phyloP scores from a whole-genome alignment of 2,329 filamentous ascomycete genomes.

The Rhexocercosporidium sp. region DNA sequence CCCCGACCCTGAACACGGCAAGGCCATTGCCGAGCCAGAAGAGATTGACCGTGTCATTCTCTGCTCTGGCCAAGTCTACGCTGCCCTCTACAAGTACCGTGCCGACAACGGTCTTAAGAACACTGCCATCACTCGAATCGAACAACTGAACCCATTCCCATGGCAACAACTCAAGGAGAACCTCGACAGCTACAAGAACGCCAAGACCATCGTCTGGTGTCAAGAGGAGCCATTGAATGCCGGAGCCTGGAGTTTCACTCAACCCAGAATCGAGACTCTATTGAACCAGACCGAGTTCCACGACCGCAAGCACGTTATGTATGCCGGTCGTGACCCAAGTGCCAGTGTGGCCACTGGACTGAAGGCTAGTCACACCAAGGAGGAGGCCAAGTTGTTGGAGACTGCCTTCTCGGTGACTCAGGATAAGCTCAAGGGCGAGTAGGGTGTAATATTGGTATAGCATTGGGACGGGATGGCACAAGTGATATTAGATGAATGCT shows the following conservation, averaged over 20 bases:
- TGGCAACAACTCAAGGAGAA: conserved; percentile 98
- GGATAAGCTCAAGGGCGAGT: conserved; percentile 69
- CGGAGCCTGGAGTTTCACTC: conserved; percentile 95
- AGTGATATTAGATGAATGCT: conserved; percentile 23
- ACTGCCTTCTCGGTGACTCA: conserved; percentile 68
- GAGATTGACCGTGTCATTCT: conserved; percentile 94
- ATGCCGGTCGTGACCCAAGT: conserved; percentile 91
- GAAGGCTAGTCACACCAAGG: conserved; percentile 87
- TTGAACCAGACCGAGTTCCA: conserved; percentile 93
- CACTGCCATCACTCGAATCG: conserved; percentile 91
- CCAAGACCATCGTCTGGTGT: conserved; percentile 95
- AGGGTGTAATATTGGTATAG: conserved; percentile 31
- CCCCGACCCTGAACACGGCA: conserved; percentile 82
- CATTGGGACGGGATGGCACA: neutral
- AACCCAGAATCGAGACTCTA: conserved; percentile 95
- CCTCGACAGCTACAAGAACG: conserved; percentile 95
- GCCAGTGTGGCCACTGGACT: conserved; percentile 92
- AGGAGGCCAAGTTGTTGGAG: conserved; percentile 84
- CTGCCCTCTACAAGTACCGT: conserved; percentile 88
- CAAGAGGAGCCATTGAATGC: conserved; percentile 99
- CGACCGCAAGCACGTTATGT: conserved; percentile 94
- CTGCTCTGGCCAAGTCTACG: conserved; percentile 94
- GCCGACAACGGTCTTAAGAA: conserved; percentile 85
- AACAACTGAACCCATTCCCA: conserved; percentile 98
- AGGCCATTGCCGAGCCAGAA: conserved; percentile 76